Conservation (phyloP, 495 filamentous ascomycete species). For the Penicillium robsamsonii region DNA sequence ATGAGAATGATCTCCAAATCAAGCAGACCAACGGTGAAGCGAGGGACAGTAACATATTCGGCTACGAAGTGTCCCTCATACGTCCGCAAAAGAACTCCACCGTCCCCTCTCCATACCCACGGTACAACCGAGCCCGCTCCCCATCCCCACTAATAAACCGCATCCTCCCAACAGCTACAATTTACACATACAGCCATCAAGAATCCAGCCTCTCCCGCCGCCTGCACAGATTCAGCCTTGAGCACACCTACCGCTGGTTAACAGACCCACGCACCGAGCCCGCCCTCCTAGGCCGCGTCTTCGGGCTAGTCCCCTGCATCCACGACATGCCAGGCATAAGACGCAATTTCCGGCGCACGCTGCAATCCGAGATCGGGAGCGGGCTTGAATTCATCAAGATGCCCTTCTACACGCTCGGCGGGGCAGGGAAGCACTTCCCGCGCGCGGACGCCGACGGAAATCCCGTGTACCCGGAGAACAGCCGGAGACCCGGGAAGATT, state of each 20-base stretch:
- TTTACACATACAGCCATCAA: conserved; percentile 43
- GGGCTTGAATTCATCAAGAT: conserved; percentile 53
- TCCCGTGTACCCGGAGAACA: conserved; percentile 24
- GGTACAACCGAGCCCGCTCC: conserved; percentile 8
- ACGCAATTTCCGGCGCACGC: conserved; percentile 37
- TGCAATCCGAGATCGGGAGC: conserved; percentile 24
- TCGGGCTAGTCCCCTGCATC: conserved; percentile 65
- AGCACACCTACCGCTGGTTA: conserved; percentile 62
- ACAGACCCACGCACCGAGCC: conserved; percentile 51
- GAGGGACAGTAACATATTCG: conserved; percentile 15
- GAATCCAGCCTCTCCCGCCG: conserved; percentile 71
- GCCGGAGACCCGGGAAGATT: conserved; percentile 22
- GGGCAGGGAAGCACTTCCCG: conserved; percentile 60
- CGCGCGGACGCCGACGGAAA: conserved; percentile 13
- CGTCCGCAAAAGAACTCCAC: not conserved
- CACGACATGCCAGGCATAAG: conserved; percentile 50
- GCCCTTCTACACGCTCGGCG: conserved; percentile 65
- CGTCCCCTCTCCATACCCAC: not conserved
- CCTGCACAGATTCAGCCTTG: conserved; percentile 64
- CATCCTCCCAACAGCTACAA: conserved; percentile 25
- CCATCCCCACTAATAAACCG: conserved; percentile 27
- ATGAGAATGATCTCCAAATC: not conserved
- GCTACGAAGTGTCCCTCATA: conserved; percentile 19
- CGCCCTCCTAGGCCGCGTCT: conserved; percentile 53
- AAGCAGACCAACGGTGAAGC: not conserved